Percentiles rank a stretch among this genome's conserved stretches.
Conservation (phyloP, 257 asterid species). For the Petunia secreta region DNA sequence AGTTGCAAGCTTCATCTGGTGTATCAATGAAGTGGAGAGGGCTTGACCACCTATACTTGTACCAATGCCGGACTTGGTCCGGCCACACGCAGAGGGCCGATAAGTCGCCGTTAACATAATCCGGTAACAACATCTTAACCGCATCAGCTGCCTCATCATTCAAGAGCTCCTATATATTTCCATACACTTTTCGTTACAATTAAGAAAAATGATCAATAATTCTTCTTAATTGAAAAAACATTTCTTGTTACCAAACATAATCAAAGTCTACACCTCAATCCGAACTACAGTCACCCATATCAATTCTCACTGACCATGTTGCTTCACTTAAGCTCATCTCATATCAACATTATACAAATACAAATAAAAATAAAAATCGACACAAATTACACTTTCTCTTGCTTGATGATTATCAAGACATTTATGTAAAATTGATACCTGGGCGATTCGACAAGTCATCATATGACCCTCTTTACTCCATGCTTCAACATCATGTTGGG, state of each 20-base stretch:
- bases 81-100: conserved; percentile 92
- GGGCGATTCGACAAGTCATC: conserved; percentile 90
- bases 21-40: conserved; percentile 96
- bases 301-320: too few species aligned
- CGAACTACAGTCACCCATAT: too few species aligned
- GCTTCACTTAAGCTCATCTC: too few species aligned
- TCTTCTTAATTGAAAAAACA: background rate
- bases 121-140: conserved; percentile 74
- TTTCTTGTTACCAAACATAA: background rate
- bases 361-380: too few species aligned
- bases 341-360: too few species aligned
- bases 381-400: background rate
- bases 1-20: conserved; percentile 82
- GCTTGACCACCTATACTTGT: conserved; percentile 82
- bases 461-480: conserved; percentile 95
- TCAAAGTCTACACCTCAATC: background rate
- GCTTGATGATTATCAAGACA: background rate
- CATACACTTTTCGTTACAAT: background rate
- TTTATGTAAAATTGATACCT: conserved; percentile 44
- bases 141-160: conserved; percentile 68
- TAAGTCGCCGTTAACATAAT: conserved; percentile 66
- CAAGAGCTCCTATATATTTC: conserved; percentile 55
- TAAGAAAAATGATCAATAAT: too few species aligned
- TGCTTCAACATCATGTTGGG: conserved; percentile 52
- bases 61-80: conserved; percentile 93